Evolutionary conservation across 2,329 filamentous ascomycete genomes (phyloP).

Genomic region (Reticulascus tulasneorum): DNA sequence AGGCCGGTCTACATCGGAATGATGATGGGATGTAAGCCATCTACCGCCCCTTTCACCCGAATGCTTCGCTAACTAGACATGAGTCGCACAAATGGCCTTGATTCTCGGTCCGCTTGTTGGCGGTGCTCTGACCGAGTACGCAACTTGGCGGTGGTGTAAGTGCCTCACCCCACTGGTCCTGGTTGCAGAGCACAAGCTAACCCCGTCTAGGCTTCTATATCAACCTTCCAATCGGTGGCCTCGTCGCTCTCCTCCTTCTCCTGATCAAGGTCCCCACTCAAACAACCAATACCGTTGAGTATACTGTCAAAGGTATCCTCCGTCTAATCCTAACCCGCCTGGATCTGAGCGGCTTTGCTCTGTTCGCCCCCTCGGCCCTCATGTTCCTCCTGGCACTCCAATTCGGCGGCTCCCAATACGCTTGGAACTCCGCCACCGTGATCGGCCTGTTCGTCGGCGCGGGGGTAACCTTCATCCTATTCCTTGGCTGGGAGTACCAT

Average conservation of each 20-base stretch:
- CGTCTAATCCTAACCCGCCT: too few relatives aligned
- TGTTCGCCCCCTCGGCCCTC: conserved; percentile 25
- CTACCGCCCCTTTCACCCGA: too few relatives aligned
- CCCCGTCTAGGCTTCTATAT: conserved; percentile 29
- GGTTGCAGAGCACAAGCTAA: background rate
- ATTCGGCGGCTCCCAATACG: conserved; percentile 23
- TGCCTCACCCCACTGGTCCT: background rate
- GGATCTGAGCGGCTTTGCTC: conserved; percentile 15
- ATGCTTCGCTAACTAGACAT: too few relatives aligned
- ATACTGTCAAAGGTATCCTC: too few relatives aligned
- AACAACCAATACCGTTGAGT: too few relatives aligned
- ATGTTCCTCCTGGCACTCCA: conserved; percentile 29
- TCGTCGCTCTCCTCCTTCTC: conserved; percentile 27
- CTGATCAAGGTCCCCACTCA: conserved; percentile 35
- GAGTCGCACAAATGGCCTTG: conserved; percentile 36
- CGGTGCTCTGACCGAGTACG: conserved; percentile 31
- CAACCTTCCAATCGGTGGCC: conserved; percentile 31
- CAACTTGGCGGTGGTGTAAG: conserved; percentile 38
- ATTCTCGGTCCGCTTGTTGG: conserved; percentile 44
- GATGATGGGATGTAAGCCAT: conserved; percentile 5
- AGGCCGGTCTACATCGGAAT: conserved; percentile 29
- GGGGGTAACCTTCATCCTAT: conserved; percentile 14
- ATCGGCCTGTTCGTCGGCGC: conserved; percentile 19
- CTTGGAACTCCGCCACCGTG: conserved; percentile 20
- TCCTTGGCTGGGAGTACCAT: conserved; percentile 19